Evolutionary conservation across 192 early-diverging fungal species (phyloP).

Genomic region (Coemansia sp.): DNA sequence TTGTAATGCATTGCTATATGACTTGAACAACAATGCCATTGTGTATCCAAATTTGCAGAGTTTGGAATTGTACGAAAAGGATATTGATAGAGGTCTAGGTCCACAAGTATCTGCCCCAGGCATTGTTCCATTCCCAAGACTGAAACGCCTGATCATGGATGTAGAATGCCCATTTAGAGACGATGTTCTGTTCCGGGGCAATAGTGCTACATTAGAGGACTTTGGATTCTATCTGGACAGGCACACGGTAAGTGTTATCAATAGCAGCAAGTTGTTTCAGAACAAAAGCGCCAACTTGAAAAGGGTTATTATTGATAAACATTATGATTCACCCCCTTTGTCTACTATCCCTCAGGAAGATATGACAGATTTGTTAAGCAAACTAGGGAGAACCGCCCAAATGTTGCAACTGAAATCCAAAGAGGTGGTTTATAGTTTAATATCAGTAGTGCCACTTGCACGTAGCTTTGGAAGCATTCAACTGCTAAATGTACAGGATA

Average conservation of each 20-base stretch:
- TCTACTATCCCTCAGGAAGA: not conserved
- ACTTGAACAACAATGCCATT: not conserved
- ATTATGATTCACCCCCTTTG: not conserved
- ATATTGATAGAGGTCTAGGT: not conserved
- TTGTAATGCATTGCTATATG: not conserved
- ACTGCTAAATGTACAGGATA: not conserved
- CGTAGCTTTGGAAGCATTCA: not conserved
- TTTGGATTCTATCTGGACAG: not conserved
- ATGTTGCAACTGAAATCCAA: too few species aligned
- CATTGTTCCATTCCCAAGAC: constrained; percentile 1
- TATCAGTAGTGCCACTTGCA: not conserved
- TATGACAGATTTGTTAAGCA: not conserved
- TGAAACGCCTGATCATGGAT: not conserved
- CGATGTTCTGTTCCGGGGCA: constrained; percentile 6
- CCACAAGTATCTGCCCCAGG: not conserved
- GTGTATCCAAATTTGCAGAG: constrained; percentile 7
- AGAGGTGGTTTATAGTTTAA: too few species aligned
- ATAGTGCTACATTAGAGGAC: not conserved
- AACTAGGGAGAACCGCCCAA: too few species aligned
- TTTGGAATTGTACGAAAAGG: not conserved
- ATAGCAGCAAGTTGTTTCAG: not conserved
- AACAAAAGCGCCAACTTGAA: not conserved
- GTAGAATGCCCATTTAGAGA: constrained; percentile 3
- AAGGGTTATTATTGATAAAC: not conserved
- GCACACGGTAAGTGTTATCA: not conserved